Conservation (phyloP, 1,284 basidiomycete species). For the Leccinum cinnamomeum region DNA sequence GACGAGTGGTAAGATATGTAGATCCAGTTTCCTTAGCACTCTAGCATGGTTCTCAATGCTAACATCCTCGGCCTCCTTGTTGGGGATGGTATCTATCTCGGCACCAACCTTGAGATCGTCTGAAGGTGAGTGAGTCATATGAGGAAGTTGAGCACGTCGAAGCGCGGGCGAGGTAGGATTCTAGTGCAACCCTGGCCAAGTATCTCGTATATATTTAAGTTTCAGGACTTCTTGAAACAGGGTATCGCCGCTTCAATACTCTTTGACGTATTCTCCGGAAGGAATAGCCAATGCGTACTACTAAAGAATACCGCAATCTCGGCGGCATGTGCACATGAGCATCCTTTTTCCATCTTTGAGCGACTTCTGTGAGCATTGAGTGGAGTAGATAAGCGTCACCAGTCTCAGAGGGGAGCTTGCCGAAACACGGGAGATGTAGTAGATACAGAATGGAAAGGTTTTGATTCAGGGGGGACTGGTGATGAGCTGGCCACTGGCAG, state of each 20-base stretch:
- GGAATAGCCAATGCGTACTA: background rate
- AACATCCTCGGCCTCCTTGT: background rate
- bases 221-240: constrained; percentile 9
- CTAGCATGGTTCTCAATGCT: background rate
- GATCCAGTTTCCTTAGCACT: background rate
- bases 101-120: constrained; percentile 1
- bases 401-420: background rate
- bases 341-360: background rate
- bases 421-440: background rate
- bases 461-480: background rate
- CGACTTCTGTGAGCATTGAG: background rate
- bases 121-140: constrained; percentile 6
- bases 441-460: background rate
- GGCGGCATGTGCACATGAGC: background rate
- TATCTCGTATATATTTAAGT: constrained; percentile 6
- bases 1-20: background rate
- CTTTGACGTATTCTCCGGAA: background rate
- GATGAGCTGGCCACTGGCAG: background rate
- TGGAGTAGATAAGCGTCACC: background rate
- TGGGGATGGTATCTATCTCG: background rate
- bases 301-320: background rate
- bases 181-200: background rate
- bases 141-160: background rate
- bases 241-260: background rate
- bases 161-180: background rate